A percentile compares a stretch with the other conserved stretches of the same genome.
Conservation (phyloP, 805 yeast genomes). For the Hanseniaspora jakobsenii region DNA sequence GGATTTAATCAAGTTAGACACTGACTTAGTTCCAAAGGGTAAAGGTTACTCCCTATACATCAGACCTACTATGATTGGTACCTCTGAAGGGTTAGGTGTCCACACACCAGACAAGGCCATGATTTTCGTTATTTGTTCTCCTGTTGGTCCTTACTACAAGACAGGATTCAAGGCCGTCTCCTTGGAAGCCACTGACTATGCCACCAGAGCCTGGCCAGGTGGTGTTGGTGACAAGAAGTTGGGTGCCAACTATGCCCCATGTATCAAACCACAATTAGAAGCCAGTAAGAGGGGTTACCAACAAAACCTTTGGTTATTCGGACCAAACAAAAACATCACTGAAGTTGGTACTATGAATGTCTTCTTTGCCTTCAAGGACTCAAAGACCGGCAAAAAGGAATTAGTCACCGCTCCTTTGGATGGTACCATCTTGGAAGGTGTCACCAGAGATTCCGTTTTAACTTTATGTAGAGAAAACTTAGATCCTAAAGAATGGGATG, state of each 20-base stretch:
- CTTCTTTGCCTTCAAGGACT: slow-evolving; percentile 70
- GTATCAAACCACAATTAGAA: slow-evolving; percentile 77
- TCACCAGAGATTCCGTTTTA: slow-evolving; percentile 82
- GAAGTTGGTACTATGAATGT: slow-evolving; percentile 98
- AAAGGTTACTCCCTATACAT: slow-evolving; percentile 84
- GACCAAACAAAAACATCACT: slow-evolving; percentile 74
- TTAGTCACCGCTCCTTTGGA: slow-evolving; percentile 92
- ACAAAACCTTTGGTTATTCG: slow-evolving; percentile 94
- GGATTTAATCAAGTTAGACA: slow-evolving; percentile 62
- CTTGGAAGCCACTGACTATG: slow-evolving; percentile 89
- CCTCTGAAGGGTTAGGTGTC: slow-evolving; percentile 80
- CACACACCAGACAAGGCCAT: slow-evolving; percentile 70
- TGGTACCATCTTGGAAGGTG: slow-evolving; percentile 95
- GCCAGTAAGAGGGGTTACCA: slow-evolving; percentile 88
- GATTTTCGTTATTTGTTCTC: slow-evolving; percentile 78
- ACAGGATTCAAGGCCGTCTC: slow-evolving; percentile 93
- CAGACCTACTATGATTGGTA: slow-evolving; percentile 93
- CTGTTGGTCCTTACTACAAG: slow-evolving; percentile 92
- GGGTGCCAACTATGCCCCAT: slow-evolving; percentile 97
- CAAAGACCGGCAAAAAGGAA: slow-evolving; percentile 73
- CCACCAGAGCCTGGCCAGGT: slow-evolving; percentile 98
- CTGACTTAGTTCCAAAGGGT: slow-evolving; percentile 68
- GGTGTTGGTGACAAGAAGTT: slow-evolving; percentile 93
- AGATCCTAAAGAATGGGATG: slow-evolving; percentile 63
- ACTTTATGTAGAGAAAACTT: slow-evolving; percentile 65